Evolutionary conservation across 306 rosid species (phyloP).

Genomic region (Begonia loranthoides): DNA sequence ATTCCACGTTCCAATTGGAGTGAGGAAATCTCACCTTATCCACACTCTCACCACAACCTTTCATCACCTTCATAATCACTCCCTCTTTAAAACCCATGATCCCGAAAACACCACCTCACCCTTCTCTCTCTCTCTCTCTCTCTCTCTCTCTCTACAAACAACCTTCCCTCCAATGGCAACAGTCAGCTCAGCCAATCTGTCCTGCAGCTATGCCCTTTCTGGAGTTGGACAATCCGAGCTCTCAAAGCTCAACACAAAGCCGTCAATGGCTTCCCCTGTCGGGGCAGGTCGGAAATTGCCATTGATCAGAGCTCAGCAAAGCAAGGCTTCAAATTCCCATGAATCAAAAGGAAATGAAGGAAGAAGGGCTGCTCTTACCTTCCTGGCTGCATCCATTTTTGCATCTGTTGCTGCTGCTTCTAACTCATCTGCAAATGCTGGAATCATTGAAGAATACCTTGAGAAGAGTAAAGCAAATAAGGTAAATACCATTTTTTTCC

Average conservation of each 20-base stretch:
- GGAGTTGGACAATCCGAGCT: slow-evolving; percentile 38
- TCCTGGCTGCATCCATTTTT: slow-evolving; percentile 51
- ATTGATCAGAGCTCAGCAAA: slow-evolving; percentile 48
- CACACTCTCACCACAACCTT: slow-evolving; percentile 67
- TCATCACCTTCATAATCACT: slow-evolving; percentile 12
- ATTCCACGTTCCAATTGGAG: slow-evolving; percentile 47
- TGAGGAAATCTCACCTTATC: slow-evolving; percentile 89
- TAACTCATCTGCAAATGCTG: slow-evolving; percentile 52
- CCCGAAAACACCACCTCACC: slow-evolving; percentile 13
- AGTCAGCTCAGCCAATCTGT: slow-evolving; percentile 68
- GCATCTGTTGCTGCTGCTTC: slow-evolving; percentile 33
- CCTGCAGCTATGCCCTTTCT: slow-evolving; percentile 55
- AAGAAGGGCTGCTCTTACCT: slow-evolving; percentile 55
- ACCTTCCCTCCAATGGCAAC: slow-evolving; percentile 39
- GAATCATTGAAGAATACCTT: slow-evolving; percentile 73
- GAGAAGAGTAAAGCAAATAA: slow-evolving; percentile 86
- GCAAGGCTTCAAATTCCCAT: slow-evolving; percentile 10
- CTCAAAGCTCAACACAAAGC: slow-evolving; percentile 28
- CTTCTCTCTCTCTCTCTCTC: slow-evolving; percentile 1
- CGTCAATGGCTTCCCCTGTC: slow-evolving; percentile 22
- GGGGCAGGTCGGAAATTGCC: slow-evolving; percentile 27
- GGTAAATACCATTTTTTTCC: slow-evolving; percentile 25
- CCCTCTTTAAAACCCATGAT: slow-evolving; percentile 10
- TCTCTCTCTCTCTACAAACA: neutral
- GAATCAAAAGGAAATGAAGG: slow-evolving; percentile 28